Conservation (phyloP, 139 green algal genomes). For the Klebsormidium nitens region DNA sequence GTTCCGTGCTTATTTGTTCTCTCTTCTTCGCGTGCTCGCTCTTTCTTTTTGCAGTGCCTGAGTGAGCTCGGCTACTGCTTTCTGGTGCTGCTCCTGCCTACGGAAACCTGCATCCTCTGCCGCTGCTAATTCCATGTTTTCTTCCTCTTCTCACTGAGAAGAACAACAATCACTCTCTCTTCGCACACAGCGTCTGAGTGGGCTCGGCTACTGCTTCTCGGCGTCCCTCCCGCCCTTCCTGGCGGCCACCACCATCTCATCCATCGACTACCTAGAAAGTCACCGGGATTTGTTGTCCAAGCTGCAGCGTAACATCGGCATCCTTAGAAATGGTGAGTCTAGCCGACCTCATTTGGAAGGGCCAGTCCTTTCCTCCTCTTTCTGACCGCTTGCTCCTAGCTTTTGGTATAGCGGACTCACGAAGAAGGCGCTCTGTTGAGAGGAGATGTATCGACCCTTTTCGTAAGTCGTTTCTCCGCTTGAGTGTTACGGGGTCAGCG, state of each 20-base stretch:
- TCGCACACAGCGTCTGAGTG: constrained; percentile 35
- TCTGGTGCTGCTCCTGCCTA: constrained; percentile 45
- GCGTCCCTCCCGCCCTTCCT: constrained; percentile 93
- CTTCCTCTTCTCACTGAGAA: constrained; percentile 8
- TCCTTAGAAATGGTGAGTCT: constrained; percentile 26
- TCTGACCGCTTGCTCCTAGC: too few relatives aligned
- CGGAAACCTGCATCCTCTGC: neutral
- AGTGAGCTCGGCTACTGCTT: constrained; percentile 85
- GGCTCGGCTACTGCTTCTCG: constrained; percentile 89
- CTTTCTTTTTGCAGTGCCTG: constrained; percentile 27
- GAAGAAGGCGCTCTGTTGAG: neutral
- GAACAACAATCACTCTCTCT: constrained; percentile 11
- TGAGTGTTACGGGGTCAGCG: neutral
- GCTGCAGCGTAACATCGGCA: constrained; percentile 15
- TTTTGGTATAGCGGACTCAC: neutral
- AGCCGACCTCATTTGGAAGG: too few relatives aligned
- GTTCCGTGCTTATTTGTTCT: neutral
- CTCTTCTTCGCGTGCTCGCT: neutral
- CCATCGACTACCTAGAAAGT: constrained; percentile 24
- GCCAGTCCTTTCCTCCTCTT: too few relatives aligned
- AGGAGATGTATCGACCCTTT: neutral
- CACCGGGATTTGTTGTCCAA: constrained; percentile 1
- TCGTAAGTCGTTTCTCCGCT: neutral
- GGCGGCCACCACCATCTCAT: constrained; percentile 53
- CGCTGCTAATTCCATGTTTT: neutral